Evolutionary conservation across 441 rosid species (phyloP).

Genomic region (Aquilaria agallochum): DNA sequence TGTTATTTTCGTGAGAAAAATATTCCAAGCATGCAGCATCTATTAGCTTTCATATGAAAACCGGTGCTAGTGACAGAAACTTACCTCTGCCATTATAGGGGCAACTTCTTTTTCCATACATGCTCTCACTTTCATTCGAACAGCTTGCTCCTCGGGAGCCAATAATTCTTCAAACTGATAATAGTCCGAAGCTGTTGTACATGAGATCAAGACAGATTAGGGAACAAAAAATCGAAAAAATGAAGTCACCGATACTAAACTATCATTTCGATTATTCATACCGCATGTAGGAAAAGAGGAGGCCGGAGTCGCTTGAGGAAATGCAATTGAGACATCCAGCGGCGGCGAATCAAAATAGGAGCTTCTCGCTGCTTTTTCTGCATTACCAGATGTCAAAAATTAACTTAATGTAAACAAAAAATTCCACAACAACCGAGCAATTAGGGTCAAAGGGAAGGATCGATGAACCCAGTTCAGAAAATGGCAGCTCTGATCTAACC

Average conservation of each 20-base stretch:
- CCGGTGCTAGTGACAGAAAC: constrained; percentile 9
- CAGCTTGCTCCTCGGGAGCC: constrained; percentile 70
- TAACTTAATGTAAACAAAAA: too few species aligned
- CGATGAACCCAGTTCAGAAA: too few species aligned
- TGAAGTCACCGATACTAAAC: neutral
- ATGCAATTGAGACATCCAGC: constrained; percentile 74
- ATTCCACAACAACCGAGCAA: too few species aligned
- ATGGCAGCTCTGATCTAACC: too few species aligned
- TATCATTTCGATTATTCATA: constrained; percentile 23
- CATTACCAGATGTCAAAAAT: neutral
- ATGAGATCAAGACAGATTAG: constrained; percentile 1
- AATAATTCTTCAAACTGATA: constrained; percentile 70
- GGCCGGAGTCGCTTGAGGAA: constrained; percentile 95
- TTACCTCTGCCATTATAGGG: constrained; percentile 77
- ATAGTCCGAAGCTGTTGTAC: constrained; percentile 74
- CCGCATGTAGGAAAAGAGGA: constrained; percentile 79
- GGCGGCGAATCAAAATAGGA: constrained; percentile 76
- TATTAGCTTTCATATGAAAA: neutral
- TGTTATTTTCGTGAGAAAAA: neutral
- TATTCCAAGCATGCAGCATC: neutral
- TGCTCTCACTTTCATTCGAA: constrained; percentile 60
- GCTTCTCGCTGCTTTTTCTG: constrained; percentile 33
- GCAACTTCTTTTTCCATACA: constrained; percentile 94
- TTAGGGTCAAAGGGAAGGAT: too few species aligned
- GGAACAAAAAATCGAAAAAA: neutral